Evolutionary conservation across 2,329 filamentous ascomycete genomes (phyloP), one percentile per base, ranked within the genome.

Genomic region (Diaporthe sp.): DNA sequence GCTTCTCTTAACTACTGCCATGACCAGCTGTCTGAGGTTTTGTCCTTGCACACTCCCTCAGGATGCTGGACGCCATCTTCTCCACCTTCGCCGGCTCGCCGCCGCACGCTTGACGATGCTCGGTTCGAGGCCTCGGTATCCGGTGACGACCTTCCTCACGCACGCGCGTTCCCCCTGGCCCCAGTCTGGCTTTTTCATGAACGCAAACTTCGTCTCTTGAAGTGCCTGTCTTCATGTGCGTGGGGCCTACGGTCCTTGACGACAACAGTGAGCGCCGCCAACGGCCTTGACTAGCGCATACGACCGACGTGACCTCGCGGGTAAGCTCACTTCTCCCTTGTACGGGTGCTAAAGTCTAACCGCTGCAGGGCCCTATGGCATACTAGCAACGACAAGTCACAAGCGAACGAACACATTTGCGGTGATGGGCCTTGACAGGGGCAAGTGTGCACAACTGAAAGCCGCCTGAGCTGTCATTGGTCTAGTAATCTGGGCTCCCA

Each of bases 401-500:
- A 28, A 28, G 57, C 34, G 28, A 47, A 15, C 15, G 22, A 13
- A 39, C 4, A 25, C 47, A 20, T 39, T 15, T 70, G n/a, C 47
- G 65, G 7, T 20, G 9, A 20, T 55, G n/a, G 57, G n/a, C 31
- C 31, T 51, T 31, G 10, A 13, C 12, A 12, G 2, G 22, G 28
- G 71, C n/a, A n/a, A 12, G 47, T 57, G 34, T 31, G 37, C 39
- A 55, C 28, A 61, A 31, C 20, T 58, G 51, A 53, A 37, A 49
- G 49, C 39, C 47, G 31, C 34, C 57, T 74, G 37, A 71, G 61
- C 68, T 74, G 34, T 42, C 37, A 49, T 71, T 70, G 65, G 49
- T 70, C 49, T 70, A 70, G 34, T 58, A 74, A 71, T 42, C 49
- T 71, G 63, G 37, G 57, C 39, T 71, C n/a, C 65, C 49, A 37